Percentiles rank a stretch among this genome's conserved stretches.
phyloP scores from a whole-genome alignment of 2,329 filamentous ascomycete species.

The Sporothrix phasma region DNA sequence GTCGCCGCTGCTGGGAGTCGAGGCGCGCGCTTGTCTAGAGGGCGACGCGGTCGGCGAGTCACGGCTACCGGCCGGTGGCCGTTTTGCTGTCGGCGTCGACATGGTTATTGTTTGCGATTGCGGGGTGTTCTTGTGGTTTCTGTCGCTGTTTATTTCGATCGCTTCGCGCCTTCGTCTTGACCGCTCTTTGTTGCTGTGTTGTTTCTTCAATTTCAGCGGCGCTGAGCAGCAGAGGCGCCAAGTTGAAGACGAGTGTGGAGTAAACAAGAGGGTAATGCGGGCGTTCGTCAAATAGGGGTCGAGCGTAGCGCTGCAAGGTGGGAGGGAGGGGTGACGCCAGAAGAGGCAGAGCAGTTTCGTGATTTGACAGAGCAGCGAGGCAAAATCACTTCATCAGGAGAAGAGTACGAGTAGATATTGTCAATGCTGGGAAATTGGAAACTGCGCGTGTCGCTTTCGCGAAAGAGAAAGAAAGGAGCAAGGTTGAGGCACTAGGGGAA shows the following conservation, averaged over 20 bases:
- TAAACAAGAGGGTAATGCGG: slow-evolving; percentile 5
- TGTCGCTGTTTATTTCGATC: background rate
- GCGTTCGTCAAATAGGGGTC: background rate
- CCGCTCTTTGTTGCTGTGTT: background rate
- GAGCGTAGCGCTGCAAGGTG: background rate
- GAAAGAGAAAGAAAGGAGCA: background rate
- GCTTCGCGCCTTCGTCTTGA: background rate
- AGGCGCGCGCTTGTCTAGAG: slow-evolving; percentile 34
- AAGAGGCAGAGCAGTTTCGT: background rate
- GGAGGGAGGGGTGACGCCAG: background rate
- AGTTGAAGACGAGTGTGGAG: slow-evolving; percentile 3
- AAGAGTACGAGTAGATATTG: background rate
- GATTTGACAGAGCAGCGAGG: background rate
- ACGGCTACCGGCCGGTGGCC: slow-evolving; percentile 39
- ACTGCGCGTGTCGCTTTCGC: background rate
- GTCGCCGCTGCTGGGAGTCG: slow-evolving; percentile 31
- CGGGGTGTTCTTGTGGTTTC: background rate
- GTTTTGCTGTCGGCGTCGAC: slow-evolving; percentile 43
- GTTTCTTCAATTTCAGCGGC: slow-evolving; percentile 7
- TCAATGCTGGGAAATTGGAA: background rate
- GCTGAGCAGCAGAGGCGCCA: background rate
- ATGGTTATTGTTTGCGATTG: slow-evolving; percentile 26
- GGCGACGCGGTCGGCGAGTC: slow-evolving; percentile 27
- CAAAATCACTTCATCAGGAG: background rate
- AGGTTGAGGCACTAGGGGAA: background rate